Percentiles rank a stretch among this genome's conserved stretches.
phyloP scores from a whole-genome alignment of 805 yeast genomes.

The Myxozyma monticola region DNA sequence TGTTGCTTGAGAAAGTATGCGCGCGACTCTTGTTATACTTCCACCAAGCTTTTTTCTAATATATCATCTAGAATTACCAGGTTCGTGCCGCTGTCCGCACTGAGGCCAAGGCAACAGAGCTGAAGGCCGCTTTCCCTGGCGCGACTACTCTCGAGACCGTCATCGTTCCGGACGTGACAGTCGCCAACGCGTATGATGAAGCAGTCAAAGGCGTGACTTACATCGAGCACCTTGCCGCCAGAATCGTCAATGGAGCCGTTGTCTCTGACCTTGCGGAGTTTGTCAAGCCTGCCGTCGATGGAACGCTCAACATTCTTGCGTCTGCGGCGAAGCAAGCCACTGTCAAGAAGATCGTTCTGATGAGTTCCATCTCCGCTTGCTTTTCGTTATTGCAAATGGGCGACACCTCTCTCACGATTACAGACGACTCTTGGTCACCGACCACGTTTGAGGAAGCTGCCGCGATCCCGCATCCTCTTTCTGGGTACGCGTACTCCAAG shows the following conservation, averaged over 20 bases:
- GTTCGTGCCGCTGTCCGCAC: too few relatives aligned
- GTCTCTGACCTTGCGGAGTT: conserved; percentile 43
- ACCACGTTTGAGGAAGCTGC: neutral
- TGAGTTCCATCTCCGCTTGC: conserved; percentile 49
- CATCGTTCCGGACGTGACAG: conserved; percentile 10
- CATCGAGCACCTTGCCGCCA: conserved; percentile 11
- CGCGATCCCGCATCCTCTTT: neutral
- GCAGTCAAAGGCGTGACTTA: conserved; percentile 8
- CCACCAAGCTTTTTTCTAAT: too few relatives aligned
- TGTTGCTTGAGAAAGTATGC: conserved; percentile 44
- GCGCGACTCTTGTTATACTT: conserved; percentile 50
- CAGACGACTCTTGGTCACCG: conserved; percentile 1
- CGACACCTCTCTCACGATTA: neutral
- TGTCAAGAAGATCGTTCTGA: conserved; percentile 47
- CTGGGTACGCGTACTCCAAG: conserved; percentile 6
- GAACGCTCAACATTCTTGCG: conserved; percentile 47
- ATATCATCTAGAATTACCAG: too few relatives aligned
- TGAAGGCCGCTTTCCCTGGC: conserved; percentile 38
- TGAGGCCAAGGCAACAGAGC: conserved; percentile 41
- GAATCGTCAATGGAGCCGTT: conserved; percentile 23
- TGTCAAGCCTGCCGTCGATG: conserved; percentile 50
- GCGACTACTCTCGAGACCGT: too few relatives aligned
- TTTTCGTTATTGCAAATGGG: neutral
- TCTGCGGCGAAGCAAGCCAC: conserved; percentile 45
- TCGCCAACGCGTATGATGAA: conserved; percentile 9